phyloP scores from a whole-genome alignment of 805 yeast genomes.

The Metschnikowia arizonensis region DNA sequence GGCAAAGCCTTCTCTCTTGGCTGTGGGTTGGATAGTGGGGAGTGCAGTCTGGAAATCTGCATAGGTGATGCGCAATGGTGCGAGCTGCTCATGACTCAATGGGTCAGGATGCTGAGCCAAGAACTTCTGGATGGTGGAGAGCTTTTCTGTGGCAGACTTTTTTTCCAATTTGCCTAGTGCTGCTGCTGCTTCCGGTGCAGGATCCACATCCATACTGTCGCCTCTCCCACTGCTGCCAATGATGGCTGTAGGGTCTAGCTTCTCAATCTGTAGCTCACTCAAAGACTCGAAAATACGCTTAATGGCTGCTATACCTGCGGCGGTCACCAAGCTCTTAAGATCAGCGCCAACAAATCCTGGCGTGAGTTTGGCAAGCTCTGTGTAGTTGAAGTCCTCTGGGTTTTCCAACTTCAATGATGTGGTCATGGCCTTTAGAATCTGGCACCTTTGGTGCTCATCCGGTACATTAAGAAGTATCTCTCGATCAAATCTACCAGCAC shows the following conservation, averaged over 20 bases:
- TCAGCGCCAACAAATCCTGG: constrained; percentile 99
- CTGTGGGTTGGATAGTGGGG: constrained; percentile 94
- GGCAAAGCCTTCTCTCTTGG: constrained; percentile 97
- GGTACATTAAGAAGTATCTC: constrained; percentile 96
- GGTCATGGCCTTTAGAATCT: constrained; percentile 75
- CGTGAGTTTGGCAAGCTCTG: constrained; percentile 78
- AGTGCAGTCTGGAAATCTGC: constrained; percentile 81
- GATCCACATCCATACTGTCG: constrained; percentile 36
- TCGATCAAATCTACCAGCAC: constrained; percentile 95
- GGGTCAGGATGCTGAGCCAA: constrained; percentile 74
- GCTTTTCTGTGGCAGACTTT: constrained; percentile 33
- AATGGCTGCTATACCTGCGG: constrained; percentile 92
- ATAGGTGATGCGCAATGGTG: constrained; percentile 67
- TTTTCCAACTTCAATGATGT: constrained; percentile 54
- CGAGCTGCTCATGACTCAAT: constrained; percentile 68
- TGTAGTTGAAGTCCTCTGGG: constrained; percentile 58
- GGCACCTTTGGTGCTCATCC: constrained; percentile 72
- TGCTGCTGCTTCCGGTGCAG: not conserved
- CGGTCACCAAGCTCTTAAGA: constrained; percentile 85
- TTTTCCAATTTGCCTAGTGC: constrained; percentile 24
- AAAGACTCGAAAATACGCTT: constrained; percentile 77
- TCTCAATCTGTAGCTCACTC: constrained; percentile 34
- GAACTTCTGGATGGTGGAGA: constrained; percentile 70
- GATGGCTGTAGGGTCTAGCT: not conserved
- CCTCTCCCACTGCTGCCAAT: not conserved